Conservation (phyloP, 257 asterid genomes). For the Gardenia jasminoides region DNA sequence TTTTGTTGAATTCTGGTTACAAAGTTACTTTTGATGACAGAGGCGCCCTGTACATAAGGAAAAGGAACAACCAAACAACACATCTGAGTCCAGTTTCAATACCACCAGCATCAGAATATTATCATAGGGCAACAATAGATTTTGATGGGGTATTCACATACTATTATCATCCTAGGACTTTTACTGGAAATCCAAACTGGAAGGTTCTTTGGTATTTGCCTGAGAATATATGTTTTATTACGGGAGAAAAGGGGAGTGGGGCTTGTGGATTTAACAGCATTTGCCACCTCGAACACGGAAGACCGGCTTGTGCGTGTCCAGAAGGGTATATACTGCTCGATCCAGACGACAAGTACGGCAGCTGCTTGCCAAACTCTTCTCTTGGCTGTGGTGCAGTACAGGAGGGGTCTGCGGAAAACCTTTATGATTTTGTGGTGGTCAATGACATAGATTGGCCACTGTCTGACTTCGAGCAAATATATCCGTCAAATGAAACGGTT, state of each 20-base stretch:
- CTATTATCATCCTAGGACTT: constrained; percentile 41
- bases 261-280: background rate
- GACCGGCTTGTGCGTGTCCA: constrained; percentile 58
- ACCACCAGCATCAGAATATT: constrained; percentile 4
- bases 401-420: constrained; percentile 9
- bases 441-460: background rate
- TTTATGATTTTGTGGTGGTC: constrained; percentile 25
- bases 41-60: constrained; percentile 30
- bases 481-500: too few species aligned
- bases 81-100: constrained; percentile 5
- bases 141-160: constrained; percentile 49
- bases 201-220: constrained; percentile 26
- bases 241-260: constrained; percentile 36
- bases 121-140: constrained; percentile 38
- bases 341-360: constrained; percentile 34
- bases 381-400: constrained; percentile 36
- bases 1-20: constrained; percentile 33
- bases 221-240: constrained; percentile 30
- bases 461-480: too few species aligned
- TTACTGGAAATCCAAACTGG: constrained; percentile 32
- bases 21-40: constrained; percentile 29
- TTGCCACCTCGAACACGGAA: constrained; percentile 28
- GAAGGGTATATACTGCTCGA: constrained; percentile 6
- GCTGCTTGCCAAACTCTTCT: constrained; percentile 36
- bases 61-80: constrained; percentile 16